A percentile compares a stretch with the other conserved stretches of the same genome.
Evolutionary conservation across 306 rosid species (phyloP).

Genomic region (Amphicarpaea edgeworthii): DNA sequence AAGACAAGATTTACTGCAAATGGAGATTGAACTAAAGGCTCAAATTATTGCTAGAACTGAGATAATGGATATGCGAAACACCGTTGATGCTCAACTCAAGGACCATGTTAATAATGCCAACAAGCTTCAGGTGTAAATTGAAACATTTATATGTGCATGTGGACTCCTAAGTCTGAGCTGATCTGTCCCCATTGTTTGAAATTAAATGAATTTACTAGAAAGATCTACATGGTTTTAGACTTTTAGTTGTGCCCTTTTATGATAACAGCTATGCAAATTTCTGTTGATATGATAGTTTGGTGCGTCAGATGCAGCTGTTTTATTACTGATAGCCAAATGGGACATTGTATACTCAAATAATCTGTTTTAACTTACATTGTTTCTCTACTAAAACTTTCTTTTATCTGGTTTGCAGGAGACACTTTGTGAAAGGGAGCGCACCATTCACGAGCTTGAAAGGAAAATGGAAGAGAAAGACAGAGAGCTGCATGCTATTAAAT

Average conservation of each 20-base stretch:
- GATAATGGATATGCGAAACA: slow-evolving; percentile 72
- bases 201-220: slow-evolving; percentile 16
- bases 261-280: slow-evolving; percentile 24
- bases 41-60: slow-evolving; percentile 87
- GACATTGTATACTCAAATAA: background rate
- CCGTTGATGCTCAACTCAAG: slow-evolving; percentile 83
- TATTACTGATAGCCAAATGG: slow-evolving; percentile 1
- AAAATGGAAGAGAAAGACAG: slow-evolving; percentile 89
- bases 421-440: slow-evolving; percentile 76
- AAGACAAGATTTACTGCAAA: slow-evolving; percentile 77
- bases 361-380: slow-evolving; percentile 28
- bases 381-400: slow-evolving; percentile 39
- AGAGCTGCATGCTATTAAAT: slow-evolving; percentile 81
- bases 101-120: slow-evolving; percentile 70
- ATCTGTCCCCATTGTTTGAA: slow-evolving; percentile 1
- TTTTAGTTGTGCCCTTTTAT: slow-evolving; percentile 4
- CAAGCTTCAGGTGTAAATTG: slow-evolving; percentile 75
- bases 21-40: slow-evolving; percentile 86
- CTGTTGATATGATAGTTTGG: slow-evolving; percentile 15
- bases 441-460: slow-evolving; percentile 80
- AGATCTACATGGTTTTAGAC: background rate
- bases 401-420: slow-evolving; percentile 75
- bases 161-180: background rate
- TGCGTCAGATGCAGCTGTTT: slow-evolving; percentile 12
- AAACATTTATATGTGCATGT: slow-evolving; percentile 14